Conservation (phyloP, 768 basidiomycete genomes). For the Pleurotus cornucopiae region DNA sequence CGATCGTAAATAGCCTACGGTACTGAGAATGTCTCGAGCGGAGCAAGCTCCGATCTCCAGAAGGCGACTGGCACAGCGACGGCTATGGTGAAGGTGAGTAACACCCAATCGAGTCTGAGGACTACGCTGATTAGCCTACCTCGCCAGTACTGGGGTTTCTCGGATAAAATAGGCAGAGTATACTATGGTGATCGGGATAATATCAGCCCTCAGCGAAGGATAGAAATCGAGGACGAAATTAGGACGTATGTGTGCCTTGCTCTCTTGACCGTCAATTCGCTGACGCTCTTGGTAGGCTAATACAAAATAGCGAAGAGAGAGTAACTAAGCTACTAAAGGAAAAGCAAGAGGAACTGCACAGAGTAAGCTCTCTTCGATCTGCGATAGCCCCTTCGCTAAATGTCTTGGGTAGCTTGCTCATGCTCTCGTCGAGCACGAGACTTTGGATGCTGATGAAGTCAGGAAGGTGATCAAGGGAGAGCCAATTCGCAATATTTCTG, state of each 20-base stretch:
- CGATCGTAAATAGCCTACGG: slow-evolving; percentile 65
- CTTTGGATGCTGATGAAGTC: slow-evolving; percentile 84
- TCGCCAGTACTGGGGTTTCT: slow-evolving; percentile 71
- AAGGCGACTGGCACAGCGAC: slow-evolving; percentile 77
- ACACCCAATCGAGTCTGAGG: neutral
- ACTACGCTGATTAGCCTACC: neutral
- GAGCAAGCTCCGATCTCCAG: slow-evolving; percentile 84
- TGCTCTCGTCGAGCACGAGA: slow-evolving; percentile 94
- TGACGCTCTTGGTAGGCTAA: slow-evolving; percentile 34
- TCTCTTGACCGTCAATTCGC: neutral
- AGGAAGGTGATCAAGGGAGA: slow-evolving; percentile 81
- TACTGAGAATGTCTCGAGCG: slow-evolving; percentile 82
- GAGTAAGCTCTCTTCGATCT: slow-evolving; percentile 34
- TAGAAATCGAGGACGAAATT: slow-evolving; percentile 88
- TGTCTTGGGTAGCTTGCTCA: slow-evolving; percentile 63
- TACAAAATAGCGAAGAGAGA: slow-evolving; percentile 67
- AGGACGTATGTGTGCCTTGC: slow-evolving; percentile 50
- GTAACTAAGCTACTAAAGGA: slow-evolving; percentile 60
- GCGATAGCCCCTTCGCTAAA: slow-evolving; percentile 10
- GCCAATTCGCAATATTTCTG: slow-evolving; percentile 64
- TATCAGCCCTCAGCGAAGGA: slow-evolving; percentile 71
- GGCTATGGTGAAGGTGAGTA: slow-evolving; percentile 82
- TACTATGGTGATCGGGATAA: slow-evolving; percentile 69
- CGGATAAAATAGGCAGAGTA: slow-evolving; percentile 74
- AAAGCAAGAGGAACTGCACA: slow-evolving; percentile 72